phyloP scores from a whole-genome alignment of 2,329 filamentous ascomycete species.

The Botryotinia narcissicola region DNA sequence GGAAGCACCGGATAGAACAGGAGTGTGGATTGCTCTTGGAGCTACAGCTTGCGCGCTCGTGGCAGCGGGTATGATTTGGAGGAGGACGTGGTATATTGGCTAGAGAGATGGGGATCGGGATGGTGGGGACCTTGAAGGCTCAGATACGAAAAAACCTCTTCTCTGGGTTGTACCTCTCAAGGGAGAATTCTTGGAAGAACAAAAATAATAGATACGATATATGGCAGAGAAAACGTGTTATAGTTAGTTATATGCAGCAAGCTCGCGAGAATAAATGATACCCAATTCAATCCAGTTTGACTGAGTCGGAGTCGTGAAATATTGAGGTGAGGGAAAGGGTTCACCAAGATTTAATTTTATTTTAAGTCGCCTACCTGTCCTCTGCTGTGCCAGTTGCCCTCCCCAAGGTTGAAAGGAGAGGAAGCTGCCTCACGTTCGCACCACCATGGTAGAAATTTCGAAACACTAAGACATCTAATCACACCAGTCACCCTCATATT shows the following conservation, averaged over 20 bases:
- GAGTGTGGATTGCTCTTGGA: conserved; percentile 80
- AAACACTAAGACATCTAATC: neutral
- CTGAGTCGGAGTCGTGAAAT: neutral
- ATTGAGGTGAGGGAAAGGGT: fast-evolving
- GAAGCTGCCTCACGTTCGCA: neutral
- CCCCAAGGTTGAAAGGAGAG: neutral
- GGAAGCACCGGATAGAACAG: conserved; percentile 77
- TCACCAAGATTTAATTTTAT: neutral
- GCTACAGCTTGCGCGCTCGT: conserved; percentile 64
- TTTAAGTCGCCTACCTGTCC: neutral
- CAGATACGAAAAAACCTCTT: neutral
- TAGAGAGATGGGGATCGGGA: neutral
- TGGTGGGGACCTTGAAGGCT: too few species aligned
- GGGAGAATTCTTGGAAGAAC: neutral
- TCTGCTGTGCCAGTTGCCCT: neutral
- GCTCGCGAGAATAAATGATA: conserved; percentile 1
- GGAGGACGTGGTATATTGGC: conserved; percentile 38
- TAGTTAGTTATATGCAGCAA: neutral
- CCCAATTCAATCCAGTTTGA: neutral
- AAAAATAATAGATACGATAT: neutral
- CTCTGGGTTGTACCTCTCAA: neutral
- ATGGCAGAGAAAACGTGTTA: neutral
- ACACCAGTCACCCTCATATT: neutral
- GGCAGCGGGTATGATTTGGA: conserved; percentile 65
- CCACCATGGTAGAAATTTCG: neutral